phyloP scores from a whole-genome alignment of 306 rosid genomes.

The Mimosa bimucronata region DNA sequence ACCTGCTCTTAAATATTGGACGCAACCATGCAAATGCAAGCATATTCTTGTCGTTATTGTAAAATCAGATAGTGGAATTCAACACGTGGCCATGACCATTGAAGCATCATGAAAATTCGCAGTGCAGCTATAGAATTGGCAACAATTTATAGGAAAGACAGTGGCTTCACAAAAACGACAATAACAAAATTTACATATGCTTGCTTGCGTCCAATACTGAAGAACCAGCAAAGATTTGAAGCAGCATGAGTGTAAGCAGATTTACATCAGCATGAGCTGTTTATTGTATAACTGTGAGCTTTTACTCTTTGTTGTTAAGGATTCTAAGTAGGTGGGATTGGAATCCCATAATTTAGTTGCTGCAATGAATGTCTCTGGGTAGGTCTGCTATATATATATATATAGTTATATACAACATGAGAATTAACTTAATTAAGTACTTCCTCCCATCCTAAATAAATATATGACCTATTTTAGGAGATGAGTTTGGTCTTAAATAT shows the following conservation, averaged over 20 bases:
- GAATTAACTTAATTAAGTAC: too few relatives aligned
- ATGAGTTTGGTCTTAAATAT: too few relatives aligned
- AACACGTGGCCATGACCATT: constrained; percentile 73
- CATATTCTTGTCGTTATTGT: constrained; percentile 83
- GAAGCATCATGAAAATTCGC: constrained; percentile 28
- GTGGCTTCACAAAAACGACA: neutral
- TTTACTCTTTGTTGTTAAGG: neutral
- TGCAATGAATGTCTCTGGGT: constrained; percentile 43
- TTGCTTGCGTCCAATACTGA: neutral
- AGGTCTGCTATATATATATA: constrained; percentile 43
- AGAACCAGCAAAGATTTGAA: constrained; percentile 7
- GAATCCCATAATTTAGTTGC: constrained; percentile 54
- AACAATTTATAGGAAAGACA: neutral
- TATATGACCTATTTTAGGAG: too few relatives aligned
- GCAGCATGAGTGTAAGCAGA: constrained; percentile 5
- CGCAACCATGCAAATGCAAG: constrained; percentile 75
- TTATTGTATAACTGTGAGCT: neutral
- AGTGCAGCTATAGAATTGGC: neutral
- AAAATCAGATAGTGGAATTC: constrained; percentile 71
- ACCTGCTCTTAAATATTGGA: constrained; percentile 69
- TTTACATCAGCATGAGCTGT: constrained; percentile 27
- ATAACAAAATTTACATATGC: neutral
- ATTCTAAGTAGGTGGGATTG: neutral
- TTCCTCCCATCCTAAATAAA: too few relatives aligned
- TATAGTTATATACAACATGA: constrained; percentile 2